Evolutionary conservation across 1,284 basidiomycete genomes (phyloP).

Genomic region (Heterobasidion parviporum): DNA sequence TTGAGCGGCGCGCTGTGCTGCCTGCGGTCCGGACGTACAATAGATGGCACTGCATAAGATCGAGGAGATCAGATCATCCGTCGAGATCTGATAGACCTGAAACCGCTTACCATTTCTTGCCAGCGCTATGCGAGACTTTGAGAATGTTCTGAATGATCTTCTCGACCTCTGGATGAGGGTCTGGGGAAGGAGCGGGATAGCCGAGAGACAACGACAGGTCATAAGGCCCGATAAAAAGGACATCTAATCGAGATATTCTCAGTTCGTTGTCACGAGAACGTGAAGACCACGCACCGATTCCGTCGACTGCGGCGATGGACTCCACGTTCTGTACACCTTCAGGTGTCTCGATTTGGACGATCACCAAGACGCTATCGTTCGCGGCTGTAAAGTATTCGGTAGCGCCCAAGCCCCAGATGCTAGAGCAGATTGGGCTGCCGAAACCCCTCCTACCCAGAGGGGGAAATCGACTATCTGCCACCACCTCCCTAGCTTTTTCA

Average conservation of each 20-base stretch:
- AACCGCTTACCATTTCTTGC: conserved; percentile 55
- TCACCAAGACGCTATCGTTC: conserved; percentile 49
- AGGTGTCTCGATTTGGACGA: conserved; percentile 61
- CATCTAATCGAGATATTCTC: conserved; percentile 21
- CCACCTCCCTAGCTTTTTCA: conserved; percentile 48
- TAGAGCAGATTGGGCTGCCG: conserved; percentile 52
- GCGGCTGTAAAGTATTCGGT: conserved; percentile 47
- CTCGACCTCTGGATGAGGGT: conserved; percentile 57
- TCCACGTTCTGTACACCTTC: conserved; percentile 54
- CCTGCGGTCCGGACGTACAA: conserved; percentile 29
- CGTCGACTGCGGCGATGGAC: conserved; percentile 54
- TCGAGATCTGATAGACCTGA: background rate
- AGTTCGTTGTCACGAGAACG: background rate
- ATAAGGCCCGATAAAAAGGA: conserved; percentile 62
- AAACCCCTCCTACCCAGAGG: conserved; percentile 51
- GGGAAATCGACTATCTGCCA: conserved; percentile 47
- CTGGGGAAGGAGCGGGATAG: conserved; percentile 48
- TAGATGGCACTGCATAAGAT: conserved; percentile 15
- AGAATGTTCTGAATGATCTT: conserved; percentile 52
- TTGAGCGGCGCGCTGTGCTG: conserved; percentile 28
- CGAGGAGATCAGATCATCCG: background rate
- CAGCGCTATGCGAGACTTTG: conserved; percentile 39
- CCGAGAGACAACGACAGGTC: conserved; percentile 57
- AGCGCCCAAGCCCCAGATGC: conserved; percentile 40
- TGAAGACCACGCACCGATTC: conserved; percentile 38